Percentiles rank a stretch among this genome's conserved stretches.
phyloP scores from a whole-genome alignment of 73 alveolate genomes.

The Paramecium primaurelia region DNA sequence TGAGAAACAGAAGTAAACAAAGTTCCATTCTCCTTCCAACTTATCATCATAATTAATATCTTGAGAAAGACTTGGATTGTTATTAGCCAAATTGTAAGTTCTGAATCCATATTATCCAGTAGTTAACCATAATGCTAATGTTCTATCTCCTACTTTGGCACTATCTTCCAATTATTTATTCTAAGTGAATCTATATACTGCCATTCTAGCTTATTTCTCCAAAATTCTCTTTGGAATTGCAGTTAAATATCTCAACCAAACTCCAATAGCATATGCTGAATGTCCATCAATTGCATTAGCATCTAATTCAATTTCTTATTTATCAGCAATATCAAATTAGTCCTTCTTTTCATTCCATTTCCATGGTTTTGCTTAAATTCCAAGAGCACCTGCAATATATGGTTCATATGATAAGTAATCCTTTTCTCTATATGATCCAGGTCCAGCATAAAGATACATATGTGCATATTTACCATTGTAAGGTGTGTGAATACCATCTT shows the following conservation, averaged over 20 bases:
- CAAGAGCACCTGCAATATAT: slow-evolving; percentile 33
- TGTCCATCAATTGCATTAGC: slow-evolving; percentile 18
- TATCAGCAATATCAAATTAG: neutral
- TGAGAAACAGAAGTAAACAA: neutral
- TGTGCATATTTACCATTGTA: slow-evolving; percentile 37
- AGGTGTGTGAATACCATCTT: slow-evolving; percentile 48
- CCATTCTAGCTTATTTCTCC: neutral
- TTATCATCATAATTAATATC: slow-evolving; percentile 22
- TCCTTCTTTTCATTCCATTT: neutral
- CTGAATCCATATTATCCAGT: slow-evolving; percentile 3
- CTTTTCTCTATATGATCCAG: slow-evolving; percentile 25
- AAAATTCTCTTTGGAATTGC: slow-evolving; percentile 33
- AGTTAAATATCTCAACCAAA: slow-evolving; percentile 33
- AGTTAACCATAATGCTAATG: neutral
- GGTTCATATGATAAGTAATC: slow-evolving; percentile 9
- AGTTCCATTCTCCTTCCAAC: slow-evolving; percentile 50
- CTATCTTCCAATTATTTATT: neutral
- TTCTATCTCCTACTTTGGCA: slow-evolving; percentile 33
- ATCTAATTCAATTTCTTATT: slow-evolving; percentile 5
- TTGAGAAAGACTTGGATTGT: neutral
- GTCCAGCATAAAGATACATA: slow-evolving; percentile 7
- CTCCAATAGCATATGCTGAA: slow-evolving; percentile 5
- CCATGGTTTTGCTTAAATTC: slow-evolving; percentile 10
- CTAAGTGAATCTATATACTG: neutral
- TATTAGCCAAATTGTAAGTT: slow-evolving; percentile 18